These are phyloP conservation scores for Zymoseptoria tritici DNA, from an alignment of 2,329 filamentous ascomycete species.

Conservation along the genomic window DNA sequence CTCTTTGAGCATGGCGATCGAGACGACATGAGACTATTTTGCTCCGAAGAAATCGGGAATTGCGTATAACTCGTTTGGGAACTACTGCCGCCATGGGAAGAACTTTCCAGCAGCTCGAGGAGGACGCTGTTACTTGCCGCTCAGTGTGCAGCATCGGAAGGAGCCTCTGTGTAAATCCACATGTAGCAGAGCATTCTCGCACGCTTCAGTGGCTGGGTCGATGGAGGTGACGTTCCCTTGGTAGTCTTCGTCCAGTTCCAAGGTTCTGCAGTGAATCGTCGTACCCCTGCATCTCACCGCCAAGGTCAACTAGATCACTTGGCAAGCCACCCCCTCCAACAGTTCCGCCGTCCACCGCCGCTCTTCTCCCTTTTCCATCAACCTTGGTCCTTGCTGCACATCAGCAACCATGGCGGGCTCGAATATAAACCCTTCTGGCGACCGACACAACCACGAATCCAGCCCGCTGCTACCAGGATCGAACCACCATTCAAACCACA, in stretches of 20 bases:
- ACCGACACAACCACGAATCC: constrained; percentile 2
- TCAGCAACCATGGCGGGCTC: not conserved
- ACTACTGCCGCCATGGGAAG: too few relatives aligned
- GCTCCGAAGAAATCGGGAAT: too few relatives aligned
- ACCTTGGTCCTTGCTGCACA: not conserved
- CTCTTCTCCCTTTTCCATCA: not conserved
- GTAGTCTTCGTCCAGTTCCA: not conserved
- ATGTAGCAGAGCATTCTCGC: too few relatives aligned
- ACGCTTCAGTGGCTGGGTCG: too few relatives aligned
- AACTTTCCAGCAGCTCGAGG: too few relatives aligned
- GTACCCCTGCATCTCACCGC: not conserved
- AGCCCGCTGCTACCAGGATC: constrained; percentile 8
- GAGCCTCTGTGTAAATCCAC: too few relatives aligned
- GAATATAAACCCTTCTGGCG: not conserved
- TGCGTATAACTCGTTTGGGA: too few relatives aligned
- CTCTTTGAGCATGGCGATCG: too few relatives aligned
- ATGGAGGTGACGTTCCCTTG: too few relatives aligned
- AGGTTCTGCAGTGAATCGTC: not conserved
- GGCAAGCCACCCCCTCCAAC: not conserved
- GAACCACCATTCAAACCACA: constrained; percentile 9
- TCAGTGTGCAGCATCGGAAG: too few relatives aligned
- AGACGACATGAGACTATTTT: too few relatives aligned
- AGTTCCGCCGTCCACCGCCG: not conserved
- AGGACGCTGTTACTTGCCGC: too few relatives aligned
- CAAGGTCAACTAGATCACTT: not conserved